Evolutionary conservation across 2,329 filamentous ascomycete genomes (phyloP), one percentile per base, ranked within the genome.

Genomic region (Trichoderma gracile): DNA sequence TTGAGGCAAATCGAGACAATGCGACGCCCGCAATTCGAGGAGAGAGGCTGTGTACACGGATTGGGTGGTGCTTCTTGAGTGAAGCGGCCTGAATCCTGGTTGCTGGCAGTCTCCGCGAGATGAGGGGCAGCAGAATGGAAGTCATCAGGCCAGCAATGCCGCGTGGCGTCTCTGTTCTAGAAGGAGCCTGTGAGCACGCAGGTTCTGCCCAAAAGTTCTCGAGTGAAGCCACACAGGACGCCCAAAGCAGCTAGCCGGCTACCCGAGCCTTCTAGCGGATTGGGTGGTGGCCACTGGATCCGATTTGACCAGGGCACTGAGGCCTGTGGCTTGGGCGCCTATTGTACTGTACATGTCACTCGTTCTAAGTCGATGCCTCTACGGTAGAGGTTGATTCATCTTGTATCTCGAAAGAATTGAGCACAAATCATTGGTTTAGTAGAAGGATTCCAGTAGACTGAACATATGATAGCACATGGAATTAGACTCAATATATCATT

Each of bases 21-120:
- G 49, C 49, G 27, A 33, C 9, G 30, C 49, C n/a, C 60, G 68
- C 61, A 66, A 70, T 68, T 64, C 67, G 68, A 67, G 70, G 43
- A 17, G 47, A 33, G 46, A 40, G 49, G 33, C n/a, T 49, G 62
- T 67, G 71, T 45, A 67, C 64, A 17, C 33, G 33, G 23, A 64
- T 43, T 43, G 6, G 68, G 69, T 43, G 69, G 68, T 49, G 68
- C 62, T 71, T 38, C 33, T 14, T 70, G 62, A 74, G 69, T 66
- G 73, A 68, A 70, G 70, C 69, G 30, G 15, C 46, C 25, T 42
- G 27, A 52, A 66, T 67, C 72, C 75, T 74, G 66, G 72, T 54
- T 19, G 71, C 74, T 69, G 74, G 71, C 66, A 76, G 69, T 72
- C 75, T 77, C 71, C 71, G 72, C 66, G 75, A 69, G 70, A 74